Percentiles rank a stretch among this genome's conserved stretches.
These are phyloP conservation scores for Rhizopogon roseolus DNA, from an alignment of 768 basidiomycete genomes.

Conservation along the genomic window DNA sequence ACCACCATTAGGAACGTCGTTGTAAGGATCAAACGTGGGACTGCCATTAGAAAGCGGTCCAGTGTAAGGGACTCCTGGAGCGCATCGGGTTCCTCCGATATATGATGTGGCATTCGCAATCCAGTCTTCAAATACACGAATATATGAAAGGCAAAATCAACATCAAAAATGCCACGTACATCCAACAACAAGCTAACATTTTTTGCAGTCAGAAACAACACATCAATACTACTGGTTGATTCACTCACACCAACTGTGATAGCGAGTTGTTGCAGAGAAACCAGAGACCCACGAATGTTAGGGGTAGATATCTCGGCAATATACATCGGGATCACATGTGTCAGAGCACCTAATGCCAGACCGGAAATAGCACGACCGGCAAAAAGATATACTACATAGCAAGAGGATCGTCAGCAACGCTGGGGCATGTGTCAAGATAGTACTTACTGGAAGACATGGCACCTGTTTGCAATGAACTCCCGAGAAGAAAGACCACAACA, in stretches of 20 bases:
- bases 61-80: slow-evolving; percentile 23
- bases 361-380: slow-evolving; percentile 22
- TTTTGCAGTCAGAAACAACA: neutral
- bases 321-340: slow-evolving; percentile 27
- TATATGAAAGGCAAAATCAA: neutral
- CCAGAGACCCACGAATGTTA: slow-evolving; percentile 31
- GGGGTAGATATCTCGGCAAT: slow-evolving; percentile 35
- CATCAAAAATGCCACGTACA: slow-evolving; percentile 12
- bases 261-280: slow-evolving; percentile 30
- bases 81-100: slow-evolving; percentile 28
- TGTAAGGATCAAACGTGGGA: slow-evolving; percentile 22
- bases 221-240: neutral
- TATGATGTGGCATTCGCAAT: slow-evolving; percentile 27
- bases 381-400: slow-evolving; percentile 19
- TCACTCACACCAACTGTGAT: slow-evolving; percentile 30
- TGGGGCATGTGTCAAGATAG: neutral
- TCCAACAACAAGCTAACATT: slow-evolving; percentile 22
- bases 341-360: slow-evolving; percentile 14
- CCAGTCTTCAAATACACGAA: slow-evolving; percentile 20
- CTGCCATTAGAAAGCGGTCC: slow-evolving; percentile 26
- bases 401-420: neutral
- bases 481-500: slow-evolving; percentile 24
- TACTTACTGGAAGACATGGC: slow-evolving; percentile 19
- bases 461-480: slow-evolving; percentile 26
- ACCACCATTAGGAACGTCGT: slow-evolving; percentile 25